Evolutionary conservation across 169 alveolate genomes (phyloP).

Genomic region (Plasmodium knowlesi): DNA sequence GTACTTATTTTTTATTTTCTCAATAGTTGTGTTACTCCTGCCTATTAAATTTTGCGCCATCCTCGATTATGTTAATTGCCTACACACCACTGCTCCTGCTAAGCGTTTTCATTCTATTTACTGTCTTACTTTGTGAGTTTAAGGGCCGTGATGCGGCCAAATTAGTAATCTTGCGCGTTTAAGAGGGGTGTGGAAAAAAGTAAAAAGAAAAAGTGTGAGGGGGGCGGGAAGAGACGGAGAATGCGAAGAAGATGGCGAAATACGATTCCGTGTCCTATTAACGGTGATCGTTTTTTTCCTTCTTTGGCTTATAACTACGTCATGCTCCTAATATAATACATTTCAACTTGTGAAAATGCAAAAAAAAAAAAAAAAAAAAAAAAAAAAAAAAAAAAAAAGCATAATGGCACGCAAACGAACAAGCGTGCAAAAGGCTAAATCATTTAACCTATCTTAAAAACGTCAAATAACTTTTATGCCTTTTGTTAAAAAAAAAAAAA

Average conservation of each 20-base stretch:
- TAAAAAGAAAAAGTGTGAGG: slow-evolving; percentile 4
- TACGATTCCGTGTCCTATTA: neutral
- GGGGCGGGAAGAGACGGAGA: neutral
- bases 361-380: neutral
- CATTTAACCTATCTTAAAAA: slow-evolving; percentile 8
- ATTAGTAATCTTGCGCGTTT: slow-evolving; percentile 6
- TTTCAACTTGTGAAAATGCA: neutral
- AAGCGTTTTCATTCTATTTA: slow-evolving; percentile 59
- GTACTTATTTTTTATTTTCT: slow-evolving; percentile 54
- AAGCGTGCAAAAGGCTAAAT: neutral
- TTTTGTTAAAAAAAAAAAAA: neutral
- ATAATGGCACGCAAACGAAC: neutral
- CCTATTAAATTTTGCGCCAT: slow-evolving; percentile 40
- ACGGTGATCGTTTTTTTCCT: neutral
- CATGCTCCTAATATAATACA: neutral
- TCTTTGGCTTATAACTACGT: neutral
- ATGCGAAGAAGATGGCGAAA: neutral
- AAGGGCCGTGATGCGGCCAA: slow-evolving; percentile 8
- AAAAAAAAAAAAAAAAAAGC: neutral
- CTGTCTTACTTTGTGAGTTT: slow-evolving; percentile 48
- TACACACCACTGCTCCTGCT: slow-evolving; percentile 27
- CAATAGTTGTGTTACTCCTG: slow-evolving; percentile 21
- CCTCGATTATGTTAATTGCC: slow-evolving; percentile 36
- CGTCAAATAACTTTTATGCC: neutral
- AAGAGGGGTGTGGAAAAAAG: neutral